These are phyloP conservation scores for Dioscorea dumetorum DNA, from an alignment of 106 monocot genomes.

Conservation along the genomic window DNA sequence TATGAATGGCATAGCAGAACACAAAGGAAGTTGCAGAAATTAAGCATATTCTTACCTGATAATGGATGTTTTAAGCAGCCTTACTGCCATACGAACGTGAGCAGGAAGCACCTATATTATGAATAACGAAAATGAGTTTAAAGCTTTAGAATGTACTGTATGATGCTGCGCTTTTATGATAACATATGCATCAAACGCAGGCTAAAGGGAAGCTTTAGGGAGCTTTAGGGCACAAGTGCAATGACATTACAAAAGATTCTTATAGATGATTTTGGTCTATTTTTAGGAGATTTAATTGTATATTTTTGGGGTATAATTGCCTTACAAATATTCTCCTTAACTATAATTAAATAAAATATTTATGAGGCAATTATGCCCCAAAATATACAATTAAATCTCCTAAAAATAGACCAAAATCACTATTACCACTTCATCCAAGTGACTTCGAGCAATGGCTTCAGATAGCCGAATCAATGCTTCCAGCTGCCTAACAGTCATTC, in stretches of 20 bases:
- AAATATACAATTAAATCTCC: not conserved
- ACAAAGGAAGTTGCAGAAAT: not conserved
- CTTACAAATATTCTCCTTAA: not conserved
- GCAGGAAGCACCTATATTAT: conserved; percentile 41
- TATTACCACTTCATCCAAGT: conserved; percentile 65
- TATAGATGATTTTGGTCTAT: no score
- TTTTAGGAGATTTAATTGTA: no score
- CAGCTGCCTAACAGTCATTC: conserved; percentile 97
- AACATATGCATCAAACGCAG: no score
- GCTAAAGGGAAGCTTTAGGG: no score
- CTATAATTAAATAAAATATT: not conserved
- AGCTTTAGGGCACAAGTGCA: no score
- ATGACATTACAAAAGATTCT: no score
- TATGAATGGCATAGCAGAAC: not conserved
- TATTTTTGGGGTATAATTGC: no score
- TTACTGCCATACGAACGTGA: conserved; percentile 84
- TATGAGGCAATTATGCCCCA: not conserved
- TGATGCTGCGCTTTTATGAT: no score
- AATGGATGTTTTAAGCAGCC: conserved; percentile 87
- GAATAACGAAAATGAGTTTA: not conserved
- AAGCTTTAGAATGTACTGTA: not conserved
- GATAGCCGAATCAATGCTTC: conserved; percentile 93
- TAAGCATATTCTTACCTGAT: conserved; percentile 56
- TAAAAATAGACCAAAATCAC: not conserved
- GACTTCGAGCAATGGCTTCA: conserved; percentile 90